Evolutionary conservation across 2,329 filamentous ascomycete species (phyloP).

Genomic region (Fusarium longipes): DNA sequence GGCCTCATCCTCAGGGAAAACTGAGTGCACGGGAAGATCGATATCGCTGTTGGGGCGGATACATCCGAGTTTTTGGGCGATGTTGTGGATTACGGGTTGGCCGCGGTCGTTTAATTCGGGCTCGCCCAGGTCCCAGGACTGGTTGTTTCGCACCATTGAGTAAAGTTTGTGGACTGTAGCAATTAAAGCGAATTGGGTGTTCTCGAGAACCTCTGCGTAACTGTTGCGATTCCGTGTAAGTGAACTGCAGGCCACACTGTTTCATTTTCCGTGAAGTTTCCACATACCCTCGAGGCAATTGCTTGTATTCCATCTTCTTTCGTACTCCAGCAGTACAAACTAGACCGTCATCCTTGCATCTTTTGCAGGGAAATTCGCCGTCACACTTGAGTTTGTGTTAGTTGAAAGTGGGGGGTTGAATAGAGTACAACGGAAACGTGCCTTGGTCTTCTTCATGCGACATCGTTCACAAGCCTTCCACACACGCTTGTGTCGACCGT

Average conservation of each 20-base stretch:
- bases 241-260: conserved; percentile 1
- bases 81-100: conserved; percentile 73
- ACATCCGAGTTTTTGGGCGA: conserved; percentile 72
- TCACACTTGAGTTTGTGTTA: conserved; percentile 62
- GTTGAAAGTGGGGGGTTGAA: conserved; percentile 7
- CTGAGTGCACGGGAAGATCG: conserved; percentile 66
- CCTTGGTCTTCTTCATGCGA: conserved; percentile 78
- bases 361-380: conserved; percentile 73
- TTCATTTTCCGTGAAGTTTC: neutral
- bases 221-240: conserved; percentile 54
- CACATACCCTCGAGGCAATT: conserved; percentile 69
- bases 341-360: conserved; percentile 73
- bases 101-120: conserved; percentile 72
- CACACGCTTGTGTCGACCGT: conserved; percentile 71
- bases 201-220: conserved; percentile 73
- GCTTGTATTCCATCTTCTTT: conserved; percentile 77
- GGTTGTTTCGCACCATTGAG: conserved; percentile 68
- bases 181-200: conserved; percentile 72
- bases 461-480: conserved; percentile 76
- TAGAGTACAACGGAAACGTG: conserved; percentile 45
- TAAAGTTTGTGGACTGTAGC: conserved; percentile 75
- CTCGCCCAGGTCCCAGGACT: conserved; percentile 71
- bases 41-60: conserved; percentile 71
- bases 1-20: conserved; percentile 71
- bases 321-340: conserved; percentile 72